Conservation (phyloP, 2,329 filamentous ascomycete species). For the Colletotrichum sp. region DNA sequence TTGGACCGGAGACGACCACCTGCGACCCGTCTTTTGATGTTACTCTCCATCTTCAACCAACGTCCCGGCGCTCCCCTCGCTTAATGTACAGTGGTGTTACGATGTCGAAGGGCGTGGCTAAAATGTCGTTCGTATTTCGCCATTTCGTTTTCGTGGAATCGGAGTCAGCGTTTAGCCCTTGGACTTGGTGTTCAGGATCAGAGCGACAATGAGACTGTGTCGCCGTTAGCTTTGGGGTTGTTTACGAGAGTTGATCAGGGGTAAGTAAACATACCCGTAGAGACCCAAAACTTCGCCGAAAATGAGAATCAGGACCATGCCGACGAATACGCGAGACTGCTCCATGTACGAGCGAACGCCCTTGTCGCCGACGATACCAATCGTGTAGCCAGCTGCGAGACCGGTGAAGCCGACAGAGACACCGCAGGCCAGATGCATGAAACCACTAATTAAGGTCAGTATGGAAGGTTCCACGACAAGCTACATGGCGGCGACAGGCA, state of each 20-base stretch:
- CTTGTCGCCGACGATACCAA: constrained; percentile 93
- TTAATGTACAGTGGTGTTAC: constrained; percentile 19
- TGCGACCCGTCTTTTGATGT: constrained; percentile 19
- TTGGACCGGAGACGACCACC: constrained; percentile 18
- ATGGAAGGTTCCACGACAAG: not conserved
- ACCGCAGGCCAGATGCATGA: constrained; percentile 92
- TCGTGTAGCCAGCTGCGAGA: constrained; percentile 93
- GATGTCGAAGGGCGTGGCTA: constrained; percentile 6
- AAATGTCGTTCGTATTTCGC: not conserved
- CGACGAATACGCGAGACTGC: constrained; percentile 94
- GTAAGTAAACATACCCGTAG: constrained; percentile 77
- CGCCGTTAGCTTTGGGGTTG: not conserved
- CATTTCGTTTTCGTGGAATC: not conserved
- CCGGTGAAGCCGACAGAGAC: constrained; percentile 92
- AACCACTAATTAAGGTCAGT: constrained; percentile 63
- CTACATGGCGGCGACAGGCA: not conserved
- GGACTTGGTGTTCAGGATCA: constrained; percentile 91
- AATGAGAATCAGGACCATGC: constrained; percentile 98
- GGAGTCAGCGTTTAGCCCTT: constrained; percentile 52
- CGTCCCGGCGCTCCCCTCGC: constrained; percentile 7
- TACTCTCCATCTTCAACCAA: not conserved
- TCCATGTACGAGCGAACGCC: constrained; percentile 96
- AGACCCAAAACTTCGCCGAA: constrained; percentile 97
- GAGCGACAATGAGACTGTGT: constrained; percentile 82
- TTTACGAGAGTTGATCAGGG: not conserved